phyloP scores from a whole-genome alignment of 1,139 yeast genomes.

The Blastobotrys persicus region DNA sequence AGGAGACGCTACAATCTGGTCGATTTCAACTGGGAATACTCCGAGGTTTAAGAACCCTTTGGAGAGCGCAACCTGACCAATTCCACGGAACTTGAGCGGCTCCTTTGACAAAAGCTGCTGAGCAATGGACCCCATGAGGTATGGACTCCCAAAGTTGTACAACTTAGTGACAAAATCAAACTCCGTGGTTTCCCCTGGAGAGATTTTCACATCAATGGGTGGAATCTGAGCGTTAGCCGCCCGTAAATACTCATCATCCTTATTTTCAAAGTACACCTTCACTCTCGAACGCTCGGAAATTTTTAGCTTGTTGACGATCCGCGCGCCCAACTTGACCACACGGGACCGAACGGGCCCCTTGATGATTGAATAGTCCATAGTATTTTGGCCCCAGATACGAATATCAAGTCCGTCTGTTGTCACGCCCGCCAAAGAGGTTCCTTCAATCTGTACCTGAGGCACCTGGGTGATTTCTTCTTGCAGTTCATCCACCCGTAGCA shows the following conservation, averaged over 20 bases:
- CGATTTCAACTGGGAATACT: conserved; percentile 22
- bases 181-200: conserved; percentile 21
- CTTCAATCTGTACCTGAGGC: conserved; percentile 20
- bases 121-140: conserved; percentile 25
- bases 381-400: conserved; percentile 20
- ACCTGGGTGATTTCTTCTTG: conserved; percentile 24
- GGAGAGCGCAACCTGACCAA: conserved; percentile 19
- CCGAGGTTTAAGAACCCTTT: conserved; percentile 27
- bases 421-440: conserved; percentile 20
- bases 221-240: conserved; percentile 29
- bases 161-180: conserved; percentile 26
- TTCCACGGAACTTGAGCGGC: conserved; percentile 23
- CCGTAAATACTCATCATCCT: conserved; percentile 15
- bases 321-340: conserved; percentile 18
- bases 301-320: conserved; percentile 17
- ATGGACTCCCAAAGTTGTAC: conserved; percentile 28
- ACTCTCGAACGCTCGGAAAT: conserved; percentile 18
- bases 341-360: conserved; percentile 19
- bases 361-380: conserved; percentile 20
- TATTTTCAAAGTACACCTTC: conserved; percentile 21
- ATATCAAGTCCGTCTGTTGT: conserved; percentile 22
- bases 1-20: conserved; percentile 17
- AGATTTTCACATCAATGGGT: conserved; percentile 21
- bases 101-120: conserved; percentile 23
- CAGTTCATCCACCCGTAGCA: conserved; percentile 19